Base-by-base conservation (phyloP, 352 stramenopile species). In the Thalassiosira hispida region DNA sequence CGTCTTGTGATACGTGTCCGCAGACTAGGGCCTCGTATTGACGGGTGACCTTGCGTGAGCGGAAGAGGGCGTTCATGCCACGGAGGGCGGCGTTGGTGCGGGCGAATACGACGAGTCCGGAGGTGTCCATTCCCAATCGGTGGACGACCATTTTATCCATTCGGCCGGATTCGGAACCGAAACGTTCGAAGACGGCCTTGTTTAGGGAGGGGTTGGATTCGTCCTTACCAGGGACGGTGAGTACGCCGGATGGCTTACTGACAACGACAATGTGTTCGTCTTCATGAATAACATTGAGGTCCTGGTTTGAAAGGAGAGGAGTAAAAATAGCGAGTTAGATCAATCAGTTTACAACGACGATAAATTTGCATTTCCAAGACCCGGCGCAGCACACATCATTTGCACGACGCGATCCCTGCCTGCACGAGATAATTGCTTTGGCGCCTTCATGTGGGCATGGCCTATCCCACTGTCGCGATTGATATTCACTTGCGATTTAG, bases 111-210 rank as follows among this genome's bases (percentile, higher is more conserved):
- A 93, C 79, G 46, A 94, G 74, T 16, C 90, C 90, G 20, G 86
- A 93, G 44, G 85, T 93, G 55, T 94, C 88, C 77, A 93, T 90
- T 23, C 82, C 87, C 65, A 94, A 68, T 71, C 90, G 71, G 68
- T 94, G 87, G 5, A 92, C 84, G 18, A 92, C 81, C 86, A 91
- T 93, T 73, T 87, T 88, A 71, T 92, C 83, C 22, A 78, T 86
- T 14, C 76, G 73, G 25, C 71, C 73, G n/a, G 86, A 79, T 65
- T 90, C 77, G 33, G 47, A 83, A 12, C 77, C 74, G 68, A 76
- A 82, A 16, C 62, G 60, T 0, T 83, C 67, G 68, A 83, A 83
- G 14, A 83, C 75, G n/a, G 79, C 66, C 27, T 86, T 64, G 14
- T 85, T 84, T 11, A 93, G 64, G 44, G 76, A 86, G 29, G 85